These are phyloP conservation scores for Henckelia pumila DNA, from an alignment of 257 asterid genomes.

Conservation along the genomic window DNA sequence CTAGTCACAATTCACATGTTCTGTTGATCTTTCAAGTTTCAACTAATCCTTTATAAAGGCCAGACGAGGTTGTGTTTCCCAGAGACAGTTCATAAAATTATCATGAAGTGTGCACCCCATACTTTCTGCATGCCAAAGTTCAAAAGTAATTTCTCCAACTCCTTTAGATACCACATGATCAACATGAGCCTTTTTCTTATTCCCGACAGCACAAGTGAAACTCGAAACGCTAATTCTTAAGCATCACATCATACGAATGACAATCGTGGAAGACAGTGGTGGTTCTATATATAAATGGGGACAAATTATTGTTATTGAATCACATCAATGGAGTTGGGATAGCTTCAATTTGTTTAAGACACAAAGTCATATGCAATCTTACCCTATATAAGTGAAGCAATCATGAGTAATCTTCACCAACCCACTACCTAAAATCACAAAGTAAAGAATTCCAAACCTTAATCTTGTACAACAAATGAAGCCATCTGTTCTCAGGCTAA, in stretches of 20 bases:
- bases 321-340: slow-evolving; percentile 5
- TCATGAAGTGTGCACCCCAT: not conserved
- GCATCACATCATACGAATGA: not conserved
- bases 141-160: not conserved
- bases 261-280: not conserved
- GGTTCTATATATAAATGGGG: not conserved
- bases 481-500: not conserved
- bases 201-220: too few relatives aligned
- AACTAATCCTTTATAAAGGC: not conserved
- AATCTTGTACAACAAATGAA: slow-evolving; percentile 20
- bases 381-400: slow-evolving; percentile 11
- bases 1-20: not conserved
- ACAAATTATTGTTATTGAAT: slow-evolving; percentile 3
- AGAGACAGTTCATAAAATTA: not conserved
- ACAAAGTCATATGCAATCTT: not conserved
- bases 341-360: not conserved
- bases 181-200: too few relatives aligned
- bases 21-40: not conserved
- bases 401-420: slow-evolving; percentile 6
- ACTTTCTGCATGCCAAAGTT: not conserved
- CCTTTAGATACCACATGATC: not conserved
- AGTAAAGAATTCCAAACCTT: not conserved
- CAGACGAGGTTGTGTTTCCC: not conserved
- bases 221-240: too few relatives aligned
- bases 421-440: slow-evolving; percentile 11